Evolutionary conservation across 306 rosid genomes (phyloP).

Genomic region (Fragaria vesca): DNA sequence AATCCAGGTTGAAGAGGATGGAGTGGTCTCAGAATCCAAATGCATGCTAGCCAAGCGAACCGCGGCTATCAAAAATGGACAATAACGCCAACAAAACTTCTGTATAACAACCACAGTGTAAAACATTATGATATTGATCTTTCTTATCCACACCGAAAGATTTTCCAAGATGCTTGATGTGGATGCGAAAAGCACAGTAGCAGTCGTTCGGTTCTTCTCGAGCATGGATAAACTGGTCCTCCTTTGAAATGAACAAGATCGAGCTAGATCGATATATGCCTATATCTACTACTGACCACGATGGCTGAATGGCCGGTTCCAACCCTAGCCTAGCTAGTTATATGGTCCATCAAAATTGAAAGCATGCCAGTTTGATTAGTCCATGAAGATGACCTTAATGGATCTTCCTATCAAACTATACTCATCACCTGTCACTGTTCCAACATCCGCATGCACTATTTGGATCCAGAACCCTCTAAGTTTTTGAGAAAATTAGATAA

Average conservation of each 20-base stretch:
- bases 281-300: not conserved
- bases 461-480: not conserved
- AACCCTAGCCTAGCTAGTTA: not conserved
- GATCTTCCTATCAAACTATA: not conserved
- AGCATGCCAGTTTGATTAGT: not conserved
- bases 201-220: not conserved
- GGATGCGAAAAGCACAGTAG: not conserved
- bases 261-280: too few species aligned
- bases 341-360: not conserved
- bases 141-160: not conserved
- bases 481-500: too few species aligned
- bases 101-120: not conserved
- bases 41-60: not conserved
- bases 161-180: not conserved
- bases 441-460: not conserved
- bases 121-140: too few species aligned
- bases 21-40: not conserved
- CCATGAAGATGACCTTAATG: not conserved
- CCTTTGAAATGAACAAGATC: not conserved
- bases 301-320: not conserved
- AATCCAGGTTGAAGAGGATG: not conserved
- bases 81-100: not conserved
- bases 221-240: not conserved
- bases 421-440: not conserved
- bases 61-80: not conserved